phyloP scores from a whole-genome alignment of 2,329 filamentous ascomycete species.

The Cladosporium sp. region DNA sequence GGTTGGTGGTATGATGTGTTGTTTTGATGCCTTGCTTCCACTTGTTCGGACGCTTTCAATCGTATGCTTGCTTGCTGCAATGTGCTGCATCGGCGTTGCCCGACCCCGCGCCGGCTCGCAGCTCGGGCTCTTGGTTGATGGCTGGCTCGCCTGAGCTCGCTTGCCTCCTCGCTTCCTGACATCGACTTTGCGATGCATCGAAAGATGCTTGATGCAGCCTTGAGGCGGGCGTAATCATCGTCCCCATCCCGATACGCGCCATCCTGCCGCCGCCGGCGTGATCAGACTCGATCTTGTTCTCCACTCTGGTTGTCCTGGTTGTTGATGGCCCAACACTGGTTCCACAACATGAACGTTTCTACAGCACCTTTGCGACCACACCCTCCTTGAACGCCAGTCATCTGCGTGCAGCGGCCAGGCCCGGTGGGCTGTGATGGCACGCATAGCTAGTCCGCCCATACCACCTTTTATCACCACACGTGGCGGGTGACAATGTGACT shows the following conservation, averaged over 20 bases:
- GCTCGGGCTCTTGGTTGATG: not conserved
- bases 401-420: not conserved
- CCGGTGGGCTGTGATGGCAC: not conserved
- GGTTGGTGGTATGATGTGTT: not conserved
- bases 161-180: conserved; percentile 2
- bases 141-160: not conserved
- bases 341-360: not conserved
- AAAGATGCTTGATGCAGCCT: not conserved
- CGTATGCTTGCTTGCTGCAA: conserved; percentile 1
- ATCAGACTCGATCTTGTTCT: not conserved
- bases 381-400: not conserved
- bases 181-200: conserved; percentile 2
- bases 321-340: not conserved
- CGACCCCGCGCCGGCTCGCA: not conserved
- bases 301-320: not conserved
- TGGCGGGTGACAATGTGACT: conserved; percentile 2
- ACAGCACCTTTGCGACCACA: not conserved
- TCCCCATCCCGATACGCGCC: conserved; percentile 4
- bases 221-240: not conserved
- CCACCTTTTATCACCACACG: not conserved
- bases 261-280: conserved; percentile 1
- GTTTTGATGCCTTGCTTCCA: not conserved
- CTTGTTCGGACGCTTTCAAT: not conserved
- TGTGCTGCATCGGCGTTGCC: not conserved
- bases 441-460: not conserved